phyloP scores from a whole-genome alignment of 2,329 filamentous ascomycete genomes.

The Trichophyton equinum region DNA sequence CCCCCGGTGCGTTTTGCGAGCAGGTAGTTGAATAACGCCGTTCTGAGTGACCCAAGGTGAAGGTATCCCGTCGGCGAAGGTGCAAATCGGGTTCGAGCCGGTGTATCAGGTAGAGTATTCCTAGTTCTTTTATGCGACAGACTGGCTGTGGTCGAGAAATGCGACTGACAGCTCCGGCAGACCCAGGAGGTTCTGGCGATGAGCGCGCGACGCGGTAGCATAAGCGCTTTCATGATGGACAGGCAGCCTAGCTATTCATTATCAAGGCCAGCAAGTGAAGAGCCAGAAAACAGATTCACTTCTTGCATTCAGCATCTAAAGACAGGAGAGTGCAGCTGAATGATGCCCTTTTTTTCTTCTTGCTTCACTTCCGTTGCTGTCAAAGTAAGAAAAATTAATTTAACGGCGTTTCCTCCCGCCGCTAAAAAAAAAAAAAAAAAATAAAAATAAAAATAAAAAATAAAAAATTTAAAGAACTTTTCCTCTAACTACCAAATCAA shows the following conservation, averaged over 20 bases:
- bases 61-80: constrained; percentile 91
- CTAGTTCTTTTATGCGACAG: constrained; percentile 20
- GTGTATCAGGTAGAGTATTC: constrained; percentile 36
- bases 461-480: neutral
- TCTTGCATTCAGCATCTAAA: neutral
- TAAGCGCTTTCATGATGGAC: neutral
- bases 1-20: constrained; percentile 78
- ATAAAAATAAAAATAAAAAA: too few relatives aligned
- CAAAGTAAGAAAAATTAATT: neutral
- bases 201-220: neutral
- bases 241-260: neutral
- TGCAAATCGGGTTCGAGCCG: constrained; percentile 74
- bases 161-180: constrained; percentile 25
- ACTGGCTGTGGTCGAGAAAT: constrained; percentile 20
- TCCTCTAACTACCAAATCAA: neutral
- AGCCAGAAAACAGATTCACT: neutral
- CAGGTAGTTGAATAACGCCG: constrained; percentile 89
- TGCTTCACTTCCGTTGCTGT: neutral
- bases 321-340: neutral
- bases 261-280: neutral
- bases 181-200: constrained; percentile 23
- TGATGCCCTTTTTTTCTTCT: neutral
- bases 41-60: constrained; percentile 81
- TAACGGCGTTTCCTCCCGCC: neutral
- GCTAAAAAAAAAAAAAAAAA: neutral